Base-by-base conservation (phyloP, 192 early-diverging fungal species). In the Funneliformis mosseae region DNA sequence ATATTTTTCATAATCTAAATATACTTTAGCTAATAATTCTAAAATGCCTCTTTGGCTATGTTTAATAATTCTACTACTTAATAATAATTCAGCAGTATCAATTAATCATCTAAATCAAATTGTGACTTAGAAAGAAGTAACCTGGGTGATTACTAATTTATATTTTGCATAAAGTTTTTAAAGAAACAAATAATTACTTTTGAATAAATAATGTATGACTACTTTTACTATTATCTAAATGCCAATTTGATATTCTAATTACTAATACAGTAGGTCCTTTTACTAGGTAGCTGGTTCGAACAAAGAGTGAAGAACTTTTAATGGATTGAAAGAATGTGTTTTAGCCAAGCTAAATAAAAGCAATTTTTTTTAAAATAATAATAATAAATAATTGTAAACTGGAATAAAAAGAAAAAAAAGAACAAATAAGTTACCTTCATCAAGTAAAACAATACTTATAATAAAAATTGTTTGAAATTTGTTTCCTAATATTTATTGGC, bases 241-340 rank as follows among this genome's bases (percentile, higher is more conserved):
- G 66, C 78, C 78, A 80, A 80, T 74, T 80, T 27, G 74, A 77
- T 18, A 74, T 80, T 42, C 78, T 69, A 23, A 80, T 73, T 0
- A 80, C 78, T 10, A 69, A 28, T 8, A 80, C 70, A 2, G 16
- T 48, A 0, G 69, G 78, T 8, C 46, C 60, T 10, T 46, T 50
- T 12, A n/a, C 62, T 21, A 46, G 64, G 74, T 72, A 68, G 8
- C 59, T 16, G 78, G 78, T 33, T 33, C 33, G 33, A 33, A 3
- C 33, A 33, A 33, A 33, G 33, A 33, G 33, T 33, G 33, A 71
- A 80, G 75, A 21, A 80, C 69, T 43, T 73, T 80, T 38, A 80
- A 50, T 5, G 78, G 78, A 69, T 80, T 73, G 25, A 61, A 73
- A 25, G 63, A 69, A 55, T 48, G 61, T 3, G 69, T 80, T 73